A percentile compares a stretch with the other conserved stretches of the same genome.
phyloP scores from a whole-genome alignment of 1,284 basidiomycete genomes.

The Cryptococcus sp. region DNA sequence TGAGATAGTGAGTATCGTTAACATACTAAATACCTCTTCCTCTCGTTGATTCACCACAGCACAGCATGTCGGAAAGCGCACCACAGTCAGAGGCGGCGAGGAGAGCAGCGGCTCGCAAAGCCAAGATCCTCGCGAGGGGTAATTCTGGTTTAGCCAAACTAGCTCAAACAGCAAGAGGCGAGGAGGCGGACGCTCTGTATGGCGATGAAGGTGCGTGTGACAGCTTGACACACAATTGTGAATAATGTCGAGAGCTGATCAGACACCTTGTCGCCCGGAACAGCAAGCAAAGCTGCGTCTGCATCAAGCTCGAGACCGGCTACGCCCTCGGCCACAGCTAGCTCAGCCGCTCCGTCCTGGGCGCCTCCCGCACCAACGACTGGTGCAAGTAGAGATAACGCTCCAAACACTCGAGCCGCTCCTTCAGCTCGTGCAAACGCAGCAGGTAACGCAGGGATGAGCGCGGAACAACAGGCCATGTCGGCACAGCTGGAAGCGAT shows the following conservation, averaged over 20 bases:
- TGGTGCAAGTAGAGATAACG: not conserved
- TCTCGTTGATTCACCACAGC: no score
- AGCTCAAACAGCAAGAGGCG: conserved; percentile 49
- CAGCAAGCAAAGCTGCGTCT: conserved; percentile 6
- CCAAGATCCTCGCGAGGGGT: conserved; percentile 53
- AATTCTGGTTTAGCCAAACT: conserved; percentile 49
- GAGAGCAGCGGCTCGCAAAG: conserved; percentile 52
- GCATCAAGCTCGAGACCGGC: conserved; percentile 6
- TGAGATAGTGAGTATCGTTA: no score
- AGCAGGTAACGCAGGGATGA: not conserved
- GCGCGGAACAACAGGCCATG: conserved; percentile 36
- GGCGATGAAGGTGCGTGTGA: conserved; percentile 33
- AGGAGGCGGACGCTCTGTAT: conserved; percentile 47
- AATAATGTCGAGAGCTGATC: no score
- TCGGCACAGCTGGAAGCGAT: conserved; percentile 39
- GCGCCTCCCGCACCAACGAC: conserved; percentile 14
- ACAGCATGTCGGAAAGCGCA: conserved; percentile 33
- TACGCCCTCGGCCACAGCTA: conserved; percentile 1
- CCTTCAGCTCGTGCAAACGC: conserved; percentile 6
- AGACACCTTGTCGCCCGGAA: no score
- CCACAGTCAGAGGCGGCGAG: conserved; percentile 39
- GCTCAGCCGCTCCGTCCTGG: conserved; percentile 21
- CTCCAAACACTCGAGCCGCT: conserved; percentile 1
- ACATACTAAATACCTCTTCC: no score
- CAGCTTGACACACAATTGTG: no score